phyloP scores from a whole-genome alignment of 2,329 filamentous ascomycete species.

The Purpureocillium takamizusanense region DNA sequence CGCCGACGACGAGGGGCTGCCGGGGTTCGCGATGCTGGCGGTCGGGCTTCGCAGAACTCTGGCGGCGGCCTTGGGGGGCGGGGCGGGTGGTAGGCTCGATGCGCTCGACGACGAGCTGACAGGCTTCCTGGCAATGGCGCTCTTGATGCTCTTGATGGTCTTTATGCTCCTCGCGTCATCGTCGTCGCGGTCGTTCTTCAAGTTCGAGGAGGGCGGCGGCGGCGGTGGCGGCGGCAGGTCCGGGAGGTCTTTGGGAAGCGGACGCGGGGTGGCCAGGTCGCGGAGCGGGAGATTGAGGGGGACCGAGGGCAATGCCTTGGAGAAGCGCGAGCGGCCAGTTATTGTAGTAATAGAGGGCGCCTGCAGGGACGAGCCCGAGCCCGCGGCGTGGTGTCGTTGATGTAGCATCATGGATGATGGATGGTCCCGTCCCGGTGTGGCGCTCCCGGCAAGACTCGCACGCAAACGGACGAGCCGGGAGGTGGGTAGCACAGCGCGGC shows the following conservation, averaged over 20 bases:
- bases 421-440: too few species aligned
- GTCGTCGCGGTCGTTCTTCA: constrained; percentile 5
- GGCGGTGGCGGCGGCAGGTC: constrained; percentile 13
- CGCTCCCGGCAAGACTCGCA: too few species aligned
- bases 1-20: not conserved
- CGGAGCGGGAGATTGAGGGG: constrained; percentile 20
- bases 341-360: constrained; percentile 7
- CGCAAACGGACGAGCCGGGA: too few species aligned
- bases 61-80: not conserved
- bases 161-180: constrained; percentile 6
- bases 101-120: constrained; percentile 6
- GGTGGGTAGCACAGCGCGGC: too few species aligned
- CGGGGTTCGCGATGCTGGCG: constrained; percentile 1
- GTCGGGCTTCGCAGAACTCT: constrained; percentile 8
- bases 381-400: too few species aligned
- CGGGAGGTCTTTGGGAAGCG: constrained; percentile 13
- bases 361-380: constrained; percentile 4
- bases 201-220: constrained; percentile 15
- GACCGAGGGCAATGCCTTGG: constrained; percentile 46
- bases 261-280: constrained; percentile 9
- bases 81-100: constrained; percentile 1
- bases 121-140: constrained; percentile 10
- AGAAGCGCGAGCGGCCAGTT: constrained; percentile 43
- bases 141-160: constrained; percentile 3
- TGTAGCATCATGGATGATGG: too few species aligned